phyloP scores from a whole-genome alignment of 2,329 filamentous ascomycete species.

The Cladophialophora carrionii region DNA sequence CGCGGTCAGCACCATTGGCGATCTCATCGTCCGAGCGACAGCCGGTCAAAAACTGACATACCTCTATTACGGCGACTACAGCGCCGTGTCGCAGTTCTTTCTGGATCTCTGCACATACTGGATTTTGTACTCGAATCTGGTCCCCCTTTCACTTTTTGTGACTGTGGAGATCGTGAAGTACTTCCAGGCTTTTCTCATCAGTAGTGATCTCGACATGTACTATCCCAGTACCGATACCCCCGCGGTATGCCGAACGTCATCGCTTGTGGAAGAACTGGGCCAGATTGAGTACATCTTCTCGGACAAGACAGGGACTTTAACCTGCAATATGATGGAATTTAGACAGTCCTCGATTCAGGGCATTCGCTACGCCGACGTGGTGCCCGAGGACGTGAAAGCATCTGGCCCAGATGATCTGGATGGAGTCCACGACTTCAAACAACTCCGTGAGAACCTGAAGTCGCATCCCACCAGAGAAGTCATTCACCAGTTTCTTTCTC shows the following conservation, averaged over 20 bases:
- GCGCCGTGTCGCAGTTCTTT: conserved; percentile 79
- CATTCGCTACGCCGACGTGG: conserved; percentile 88
- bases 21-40: conserved; percentile 75
- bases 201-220: conserved; percentile 97
- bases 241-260: conserved; percentile 93
- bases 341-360: conserved; percentile 91
- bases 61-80: conserved; percentile 62
- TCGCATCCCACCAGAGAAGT: conserved; percentile 61
- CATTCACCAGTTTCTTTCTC: conserved; percentile 81
- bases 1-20: conserved; percentile 86
- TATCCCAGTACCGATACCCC: conserved; percentile 94
- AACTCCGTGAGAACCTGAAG: conserved; percentile 69
- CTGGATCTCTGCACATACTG: conserved; percentile 97
- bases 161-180: conserved; percentile 98
- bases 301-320: conserved; percentile 95
- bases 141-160: conserved; percentile 96
- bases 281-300: conserved; percentile 99
- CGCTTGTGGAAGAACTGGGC: conserved; percentile 91
- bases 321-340: conserved; percentile 99
- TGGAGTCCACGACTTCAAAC: conserved; percentile 83
- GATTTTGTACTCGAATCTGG: conserved; percentile 94
- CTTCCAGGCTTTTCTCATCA: conserved; percentile 95
- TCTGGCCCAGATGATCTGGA: conserved; percentile 72
- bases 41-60: conserved; percentile 69
- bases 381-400: conserved; percentile 85